Conservation (phyloP, 2,329 filamentous ascomycete species). For the Fusarium albosuccineum region DNA sequence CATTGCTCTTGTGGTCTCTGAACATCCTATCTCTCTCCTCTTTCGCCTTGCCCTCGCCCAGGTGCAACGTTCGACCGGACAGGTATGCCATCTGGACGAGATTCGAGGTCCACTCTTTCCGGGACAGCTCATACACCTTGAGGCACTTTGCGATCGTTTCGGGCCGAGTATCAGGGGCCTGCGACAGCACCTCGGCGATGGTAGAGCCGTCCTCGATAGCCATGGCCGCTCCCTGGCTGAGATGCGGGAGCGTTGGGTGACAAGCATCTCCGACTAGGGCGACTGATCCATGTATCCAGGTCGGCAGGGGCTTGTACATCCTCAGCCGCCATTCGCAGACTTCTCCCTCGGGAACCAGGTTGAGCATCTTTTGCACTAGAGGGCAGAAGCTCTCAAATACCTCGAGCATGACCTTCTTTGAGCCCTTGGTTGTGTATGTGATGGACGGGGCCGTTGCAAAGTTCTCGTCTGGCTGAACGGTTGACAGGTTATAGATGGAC, state of each 20-base stretch:
- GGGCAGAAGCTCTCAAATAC: slow-evolving; percentile 73
- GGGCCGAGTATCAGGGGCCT: slow-evolving; percentile 36
- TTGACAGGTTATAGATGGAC: slow-evolving; percentile 75
- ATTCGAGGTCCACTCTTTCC: slow-evolving; percentile 45
- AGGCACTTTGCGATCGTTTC: slow-evolving; percentile 45
- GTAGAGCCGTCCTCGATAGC: slow-evolving; percentile 74
- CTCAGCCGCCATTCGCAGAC: slow-evolving; percentile 76
- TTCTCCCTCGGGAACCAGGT: slow-evolving; percentile 72
- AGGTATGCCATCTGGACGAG: slow-evolving; percentile 44
- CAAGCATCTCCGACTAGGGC: slow-evolving; percentile 74
- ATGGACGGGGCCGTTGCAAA: slow-evolving; percentile 62
- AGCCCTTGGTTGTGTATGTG: slow-evolving; percentile 74
- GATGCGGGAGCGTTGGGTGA: slow-evolving; percentile 76
- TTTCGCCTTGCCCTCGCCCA: slow-evolving; percentile 69
- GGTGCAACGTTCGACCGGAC: slow-evolving; percentile 65
- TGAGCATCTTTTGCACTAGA: slow-evolving; percentile 70
- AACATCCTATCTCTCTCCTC: slow-evolving; percentile 71
- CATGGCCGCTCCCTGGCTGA: slow-evolving; percentile 76
- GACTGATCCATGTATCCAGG: slow-evolving; percentile 69
- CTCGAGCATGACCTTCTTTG: slow-evolving; percentile 70
- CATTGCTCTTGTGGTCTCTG: slow-evolving; percentile 63
- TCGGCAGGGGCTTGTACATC: slow-evolving; percentile 71
- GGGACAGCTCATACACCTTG: slow-evolving; percentile 45
- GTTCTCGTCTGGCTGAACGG: slow-evolving; percentile 70
- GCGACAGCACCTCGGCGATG: slow-evolving; percentile 41